These are phyloP conservation scores for Gymnopilus junonius DNA, from an alignment of 768 basidiomycete species.

Conservation along the genomic window DNA sequence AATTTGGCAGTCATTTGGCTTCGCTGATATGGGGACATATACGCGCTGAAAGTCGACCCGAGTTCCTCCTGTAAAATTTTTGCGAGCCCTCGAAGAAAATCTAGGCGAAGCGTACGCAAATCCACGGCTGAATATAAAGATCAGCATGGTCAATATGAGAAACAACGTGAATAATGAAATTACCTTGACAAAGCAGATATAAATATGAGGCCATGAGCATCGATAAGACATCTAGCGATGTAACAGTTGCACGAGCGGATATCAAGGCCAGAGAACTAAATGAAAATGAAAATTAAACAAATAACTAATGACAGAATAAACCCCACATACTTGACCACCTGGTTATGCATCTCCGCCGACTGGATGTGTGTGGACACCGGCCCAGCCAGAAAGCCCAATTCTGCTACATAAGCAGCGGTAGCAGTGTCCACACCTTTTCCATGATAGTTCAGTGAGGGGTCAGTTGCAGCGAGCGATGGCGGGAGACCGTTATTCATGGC, in stretches of 20 bases:
- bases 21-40: constrained; percentile 32
- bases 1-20: constrained; percentile 41
- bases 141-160: constrained; percentile 8
- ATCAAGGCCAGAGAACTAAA: constrained; percentile 65
- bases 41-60: constrained; percentile 42
- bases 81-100: constrained; percentile 54
- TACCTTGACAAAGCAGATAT: constrained; percentile 71
- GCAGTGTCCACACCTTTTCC: constrained; percentile 82
- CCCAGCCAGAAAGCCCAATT: constrained; percentile 79
- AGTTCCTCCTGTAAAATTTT: constrained; percentile 56
- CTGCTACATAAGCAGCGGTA: constrained; percentile 76
- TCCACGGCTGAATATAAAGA: constrained; percentile 61
- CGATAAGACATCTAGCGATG: constrained; percentile 69
- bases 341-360: constrained; percentile 86
- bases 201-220: constrained; percentile 74
- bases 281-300: not conserved
- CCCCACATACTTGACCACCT: constrained; percentile 71
- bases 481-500: constrained; percentile 82
- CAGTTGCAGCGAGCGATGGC: constrained; percentile 72
- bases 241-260: constrained; percentile 75
- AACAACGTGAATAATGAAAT: not conserved
- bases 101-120: constrained; percentile 70
- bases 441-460: constrained; percentile 79
- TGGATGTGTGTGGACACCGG: constrained; percentile 83
- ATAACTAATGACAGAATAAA: not conserved